Conservation (phyloP, 345 rosid species). For the Populus deltoides region DNA sequence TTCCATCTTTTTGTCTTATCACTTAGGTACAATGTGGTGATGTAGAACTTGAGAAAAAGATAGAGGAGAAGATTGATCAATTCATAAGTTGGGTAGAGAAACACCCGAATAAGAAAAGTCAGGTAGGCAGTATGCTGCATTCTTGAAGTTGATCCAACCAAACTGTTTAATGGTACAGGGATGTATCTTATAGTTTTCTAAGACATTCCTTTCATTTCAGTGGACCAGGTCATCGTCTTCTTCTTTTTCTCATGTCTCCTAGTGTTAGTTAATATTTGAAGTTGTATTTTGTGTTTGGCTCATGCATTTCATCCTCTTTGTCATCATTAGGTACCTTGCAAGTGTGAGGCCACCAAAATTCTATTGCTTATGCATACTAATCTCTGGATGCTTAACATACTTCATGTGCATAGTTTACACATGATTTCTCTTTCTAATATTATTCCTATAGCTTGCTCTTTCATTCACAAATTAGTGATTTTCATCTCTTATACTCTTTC, state of each 20-base stretch:
- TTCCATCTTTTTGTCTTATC: background rate
- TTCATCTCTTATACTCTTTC: background rate
- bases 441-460: background rate
- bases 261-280: background rate
- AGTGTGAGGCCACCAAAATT: background rate
- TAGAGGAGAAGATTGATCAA: slow-evolving; percentile 89
- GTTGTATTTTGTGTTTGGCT: background rate
- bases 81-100: slow-evolving; percentile 87
- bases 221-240: too few species aligned
- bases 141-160: background rate
- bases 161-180: background rate
- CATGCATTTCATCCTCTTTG: background rate
- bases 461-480: background rate
- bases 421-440: background rate
- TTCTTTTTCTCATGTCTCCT: background rate
- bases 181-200: background rate
- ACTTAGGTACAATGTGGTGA: slow-evolving; percentile 87
- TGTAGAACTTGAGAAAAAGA: slow-evolving; percentile 80
- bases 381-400: background rate
- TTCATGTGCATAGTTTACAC: background rate
- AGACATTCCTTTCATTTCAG: too few species aligned
- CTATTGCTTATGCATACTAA: background rate
- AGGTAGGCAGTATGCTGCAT: slow-evolving; percentile 40
- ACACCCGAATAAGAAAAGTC: slow-evolving; percentile 93
- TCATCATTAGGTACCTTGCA: background rate